Base-by-base conservation (phyloP, 2,329 filamentous ascomycete genomes). In the Hypomyces perniciosus region DNA sequence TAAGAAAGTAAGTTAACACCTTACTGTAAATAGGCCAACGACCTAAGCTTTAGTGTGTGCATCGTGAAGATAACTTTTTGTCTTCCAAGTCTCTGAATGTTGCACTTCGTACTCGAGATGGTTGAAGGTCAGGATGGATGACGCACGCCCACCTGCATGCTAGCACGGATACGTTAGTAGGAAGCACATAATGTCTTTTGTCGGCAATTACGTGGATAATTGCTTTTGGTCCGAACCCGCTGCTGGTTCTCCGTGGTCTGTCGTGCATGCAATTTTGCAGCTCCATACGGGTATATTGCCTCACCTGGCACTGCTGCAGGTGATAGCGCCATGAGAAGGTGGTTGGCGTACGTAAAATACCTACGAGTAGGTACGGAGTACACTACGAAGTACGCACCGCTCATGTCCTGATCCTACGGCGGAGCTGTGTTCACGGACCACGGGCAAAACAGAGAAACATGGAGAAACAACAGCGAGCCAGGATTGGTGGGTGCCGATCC, bases 221-320 rank as follows among this genome's bases (percentile, higher is more conserved):
- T 31, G 13, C 29, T 38, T 29, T 34, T 35, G 34, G 42, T 38
- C 27, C 49, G 44, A 51, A 28, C 33, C 44, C 38, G 38, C 39
- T 33, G 33, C 38, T 29, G 30, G 12, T 47, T 51, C 35, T 38
- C 27, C n/a, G 28, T n/a, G n/a, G 44, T 44, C 46, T 52, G 45
- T 41, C 51, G 30, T 46, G 51, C 47, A 53, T 53, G 44, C 37
- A 42, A 33, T 44, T 34, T 44, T 34, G 42, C 30, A 44, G 42
- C 28, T 31, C 30, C 42, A 44, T 30, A 34, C 51, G 51, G 51
- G 26, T 30, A 40, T 53, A 53, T 50, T 53, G 42, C 41, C 51
- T 50, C 41, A 46, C 46, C 48, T 51, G 48, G 48, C 48, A 45
- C 54, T 56, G 48, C 52, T 56, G 54, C 52, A 54, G 42, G 46